Percentiles rank a stretch among this genome's conserved stretches.
Evolutionary conservation across 371 early-diverging fungal species (phyloP).

Genomic region (Phascolomyces articulosus): DNA sequence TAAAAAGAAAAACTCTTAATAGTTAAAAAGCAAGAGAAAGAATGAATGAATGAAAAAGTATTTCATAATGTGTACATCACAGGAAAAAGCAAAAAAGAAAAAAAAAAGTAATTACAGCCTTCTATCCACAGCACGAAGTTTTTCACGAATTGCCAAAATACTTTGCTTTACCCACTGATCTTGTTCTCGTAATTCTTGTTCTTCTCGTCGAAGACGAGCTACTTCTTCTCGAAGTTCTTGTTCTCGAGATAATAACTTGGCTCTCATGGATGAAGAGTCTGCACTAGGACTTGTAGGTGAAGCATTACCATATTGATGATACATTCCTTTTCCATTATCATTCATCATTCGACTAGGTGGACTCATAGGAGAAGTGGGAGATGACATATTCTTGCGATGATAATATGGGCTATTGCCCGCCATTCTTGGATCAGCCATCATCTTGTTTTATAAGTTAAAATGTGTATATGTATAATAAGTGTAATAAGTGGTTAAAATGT

Average conservation of each 20-base stretch:
- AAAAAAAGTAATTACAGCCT: not conserved
- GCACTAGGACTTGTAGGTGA: not conserved
- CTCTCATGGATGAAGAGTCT: not conserved
- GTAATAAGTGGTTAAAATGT: not conserved
- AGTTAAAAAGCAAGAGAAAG: not conserved
- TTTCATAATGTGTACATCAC: not conserved
- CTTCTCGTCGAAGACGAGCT: constrained; percentile 41
- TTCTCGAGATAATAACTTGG: constrained; percentile 22
- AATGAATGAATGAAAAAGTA: not conserved
- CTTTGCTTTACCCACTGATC: constrained; percentile 44
- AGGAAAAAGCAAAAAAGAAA: too few species aligned
- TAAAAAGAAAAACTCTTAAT: constrained; percentile 4
- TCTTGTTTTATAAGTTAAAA: not conserved
- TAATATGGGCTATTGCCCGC: constrained; percentile 1
- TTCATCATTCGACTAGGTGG: not conserved
- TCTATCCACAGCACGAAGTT: constrained; percentile 16
- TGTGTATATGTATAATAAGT: not conserved
- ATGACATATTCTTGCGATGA: constrained; percentile 5
- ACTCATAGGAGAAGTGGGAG: not conserved
- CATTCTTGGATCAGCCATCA: constrained; percentile 8
- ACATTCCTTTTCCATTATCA: constrained; percentile 5
- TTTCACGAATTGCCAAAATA: constrained; percentile 39
- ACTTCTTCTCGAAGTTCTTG: constrained; percentile 46
- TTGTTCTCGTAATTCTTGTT: constrained; percentile 42
- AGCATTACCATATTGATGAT: not conserved